Base-by-base conservation (phyloP, 2,329 filamentous ascomycete genomes). In the Acarospora socialis region DNA sequence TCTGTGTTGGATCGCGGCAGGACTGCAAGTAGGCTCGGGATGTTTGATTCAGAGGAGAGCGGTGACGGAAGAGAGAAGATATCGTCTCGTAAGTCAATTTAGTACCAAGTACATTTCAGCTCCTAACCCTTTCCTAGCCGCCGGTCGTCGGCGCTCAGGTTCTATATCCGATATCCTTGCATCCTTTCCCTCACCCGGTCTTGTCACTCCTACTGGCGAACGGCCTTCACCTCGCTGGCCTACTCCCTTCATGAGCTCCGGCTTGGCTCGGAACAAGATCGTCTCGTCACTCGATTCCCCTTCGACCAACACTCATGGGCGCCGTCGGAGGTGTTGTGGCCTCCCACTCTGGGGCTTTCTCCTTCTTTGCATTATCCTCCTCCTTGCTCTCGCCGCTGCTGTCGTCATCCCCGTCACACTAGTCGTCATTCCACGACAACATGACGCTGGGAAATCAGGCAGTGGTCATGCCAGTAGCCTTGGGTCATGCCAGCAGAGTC, bases 1-100 rank as follows among this genome's bases (percentile, higher is more conserved):
- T 73, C 81, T 0, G 84, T 92, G 55, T 75, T 98, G 36, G 87
- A 95, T 46, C 76, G 76, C 42, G 87, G 87, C 8, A 77, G 59
- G 42, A 76, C 73, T 13, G 72, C 72, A 8, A 76, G 71, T 47
- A 60, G 67, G 35, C 45, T 71, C 5, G 67, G 65, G 12, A 52
- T 69, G 42, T 45, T 67, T 55, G 57, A 68, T 56, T 46, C 36
- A 51, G 46, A 32, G 40, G 43, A 24, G 50, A 54, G 32, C 33
- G 46, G 25, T 40, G 37, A 40, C 19, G 36, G 23, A 15, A 22
- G 36, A 30, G 37, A 31, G 4, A 50, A 36, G 20, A 42, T 43
- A 20, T 43, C 36, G 25, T 38, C 42, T 21, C 46, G 52, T 54
- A 38, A 43, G 46, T 41, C 7, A 16, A 6, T 7, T 21, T 21